These are phyloP conservation scores for Boletellus sp. DNA, from an alignment of 768 basidiomycete species.

Conservation along the genomic window DNA sequence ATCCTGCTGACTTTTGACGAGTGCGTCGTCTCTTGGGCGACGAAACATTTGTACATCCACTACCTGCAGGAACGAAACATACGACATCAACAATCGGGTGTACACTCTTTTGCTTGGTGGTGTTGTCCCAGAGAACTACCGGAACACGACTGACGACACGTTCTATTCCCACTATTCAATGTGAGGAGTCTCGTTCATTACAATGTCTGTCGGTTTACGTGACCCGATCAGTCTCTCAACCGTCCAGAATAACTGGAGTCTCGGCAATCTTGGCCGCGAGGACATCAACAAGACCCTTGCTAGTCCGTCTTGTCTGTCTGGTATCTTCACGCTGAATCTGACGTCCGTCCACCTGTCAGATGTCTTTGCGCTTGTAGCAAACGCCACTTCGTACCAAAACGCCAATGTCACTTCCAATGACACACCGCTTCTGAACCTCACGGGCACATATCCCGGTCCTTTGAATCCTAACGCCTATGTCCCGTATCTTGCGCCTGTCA, in stretches of 20 bases:
- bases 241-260: constrained; percentile 58
- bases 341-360: constrained; percentile 29
- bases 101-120: constrained; percentile 43
- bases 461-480: constrained; percentile 39
- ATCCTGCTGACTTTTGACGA: constrained; percentile 66
- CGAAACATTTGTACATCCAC: background rate
- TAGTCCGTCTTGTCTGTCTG: constrained; percentile 7
- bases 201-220: background rate
- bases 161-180: constrained; percentile 63
- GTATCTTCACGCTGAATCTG: background rate
- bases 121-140: constrained; percentile 40
- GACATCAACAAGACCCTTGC: constrained; percentile 47
- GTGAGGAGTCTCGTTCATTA: constrained; percentile 7
- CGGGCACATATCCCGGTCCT: constrained; percentile 41
- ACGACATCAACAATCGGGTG: constrained; percentile 45
- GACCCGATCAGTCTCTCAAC: constrained; percentile 39
- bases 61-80: constrained; percentile 24
- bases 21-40: constrained; percentile 29
- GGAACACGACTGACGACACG: constrained; percentile 46
- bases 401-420: constrained; percentile 30
- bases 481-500: constrained; percentile 45
- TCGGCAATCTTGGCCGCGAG: constrained; percentile 55
- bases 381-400: constrained; percentile 41
- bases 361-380: constrained; percentile 51
- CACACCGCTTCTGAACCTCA: constrained; percentile 39